These are phyloP conservation scores for Aspergillus hiratsukae DNA, from an alignment of 2,329 filamentous ascomycete genomes.

Conservation along the genomic window DNA sequence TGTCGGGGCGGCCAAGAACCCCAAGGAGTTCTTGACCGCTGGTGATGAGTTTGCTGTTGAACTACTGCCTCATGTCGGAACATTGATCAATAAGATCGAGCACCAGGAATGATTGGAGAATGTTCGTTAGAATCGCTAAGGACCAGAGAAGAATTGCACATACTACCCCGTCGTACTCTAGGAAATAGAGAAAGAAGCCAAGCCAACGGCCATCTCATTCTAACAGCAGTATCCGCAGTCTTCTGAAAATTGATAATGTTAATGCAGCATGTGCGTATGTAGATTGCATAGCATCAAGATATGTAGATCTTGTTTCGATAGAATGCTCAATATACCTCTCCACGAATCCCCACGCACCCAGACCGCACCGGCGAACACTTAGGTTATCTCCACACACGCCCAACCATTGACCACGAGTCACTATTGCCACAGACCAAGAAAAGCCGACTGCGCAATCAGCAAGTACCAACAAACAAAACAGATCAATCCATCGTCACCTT, in stretches of 20 bases:
- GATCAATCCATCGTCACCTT: background rate
- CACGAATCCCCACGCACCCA: background rate
- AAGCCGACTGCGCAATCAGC: background rate
- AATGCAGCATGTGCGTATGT: background rate
- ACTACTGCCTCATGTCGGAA: slow-evolving; percentile 47
- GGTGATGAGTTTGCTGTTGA: slow-evolving; percentile 49
- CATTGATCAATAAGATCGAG: slow-evolving; percentile 44
- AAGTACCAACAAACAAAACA: background rate
- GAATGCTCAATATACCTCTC: background rate
- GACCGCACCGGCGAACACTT: no score
- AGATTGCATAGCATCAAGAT: background rate
- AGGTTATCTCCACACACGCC: background rate
- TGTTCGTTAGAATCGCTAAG: background rate
- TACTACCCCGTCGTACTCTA: background rate
- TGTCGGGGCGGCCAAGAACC: slow-evolving; percentile 38
- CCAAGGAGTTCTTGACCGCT: slow-evolving; percentile 40
- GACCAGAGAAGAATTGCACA: background rate
- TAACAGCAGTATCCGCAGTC: no score
- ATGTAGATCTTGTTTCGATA: background rate
- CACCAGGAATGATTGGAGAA: slow-evolving; percentile 16
- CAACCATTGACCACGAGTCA: background rate
- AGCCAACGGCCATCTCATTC: background rate
- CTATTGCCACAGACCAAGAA: background rate
- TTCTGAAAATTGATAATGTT: background rate
- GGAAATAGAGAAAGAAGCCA: background rate